A percentile compares a stretch with the other conserved stretches of the same genome.
phyloP scores from a whole-genome alignment of 176 grass and related monocot species.

The Lolium rigidum region DNA sequence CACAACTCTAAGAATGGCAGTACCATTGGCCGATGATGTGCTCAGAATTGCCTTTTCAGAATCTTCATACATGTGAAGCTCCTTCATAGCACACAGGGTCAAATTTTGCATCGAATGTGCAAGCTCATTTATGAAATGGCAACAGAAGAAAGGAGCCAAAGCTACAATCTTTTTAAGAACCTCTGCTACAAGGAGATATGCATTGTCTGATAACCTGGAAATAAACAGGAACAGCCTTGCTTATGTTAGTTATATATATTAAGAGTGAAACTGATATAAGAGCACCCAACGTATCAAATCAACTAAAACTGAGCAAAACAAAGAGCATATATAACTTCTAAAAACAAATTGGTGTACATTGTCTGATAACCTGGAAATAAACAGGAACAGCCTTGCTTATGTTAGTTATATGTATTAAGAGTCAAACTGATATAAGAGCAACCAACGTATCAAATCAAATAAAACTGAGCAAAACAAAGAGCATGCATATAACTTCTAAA shows the following conservation, averaged over 20 bases:
- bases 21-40: constrained; percentile 91
- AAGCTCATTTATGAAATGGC: constrained; percentile 94
- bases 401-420: constrained; percentile 23
- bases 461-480: not conserved
- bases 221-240: not conserved
- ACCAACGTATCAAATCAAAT: constrained; percentile 12
- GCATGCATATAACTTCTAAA: not conserved
- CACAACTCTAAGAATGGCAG: constrained; percentile 90
- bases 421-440: constrained; percentile 19
- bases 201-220: constrained; percentile 91
- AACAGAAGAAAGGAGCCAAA: constrained; percentile 80
- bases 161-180: constrained; percentile 95
- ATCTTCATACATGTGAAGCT: constrained; percentile 78
- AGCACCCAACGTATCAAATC: constrained; percentile 24
- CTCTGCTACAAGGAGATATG: constrained; percentile 89
- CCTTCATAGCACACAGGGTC: constrained; percentile 78
- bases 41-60: constrained; percentile 94
- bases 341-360: constrained; percentile 39
- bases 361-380: constrained; percentile 82
- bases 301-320: not conserved
- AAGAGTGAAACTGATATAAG: constrained; percentile 11
- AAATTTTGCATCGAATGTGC: constrained; percentile 83
- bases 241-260: constrained; percentile 12
- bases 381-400: not conserved
- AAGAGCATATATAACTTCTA: not conserved